A percentile compares a stretch with the other conserved stretches of the same genome.
Conservation (phyloP, 257 asterid species). For the Lycium ferocissimum region DNA sequence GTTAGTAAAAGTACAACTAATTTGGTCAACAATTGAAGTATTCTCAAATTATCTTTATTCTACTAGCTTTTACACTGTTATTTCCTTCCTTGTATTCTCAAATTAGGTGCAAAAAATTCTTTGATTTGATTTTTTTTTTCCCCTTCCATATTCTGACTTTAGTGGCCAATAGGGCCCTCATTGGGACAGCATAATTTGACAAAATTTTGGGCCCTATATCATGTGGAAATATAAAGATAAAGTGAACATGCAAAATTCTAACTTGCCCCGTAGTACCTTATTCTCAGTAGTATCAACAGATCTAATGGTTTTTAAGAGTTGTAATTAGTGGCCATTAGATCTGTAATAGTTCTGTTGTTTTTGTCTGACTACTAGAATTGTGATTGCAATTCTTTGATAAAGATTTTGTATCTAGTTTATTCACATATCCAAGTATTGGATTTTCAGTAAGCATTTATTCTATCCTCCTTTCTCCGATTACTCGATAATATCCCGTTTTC, state of each 20-base stretch:
- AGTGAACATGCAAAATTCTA: constrained; percentile 32
- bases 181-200: constrained; percentile 38
- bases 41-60: neutral
- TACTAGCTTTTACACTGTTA: constrained; percentile 1
- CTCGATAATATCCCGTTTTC: neutral
- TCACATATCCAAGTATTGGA: neutral
- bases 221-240: constrained; percentile 42
- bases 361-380: neutral
- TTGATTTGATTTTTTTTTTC: constrained; percentile 39
- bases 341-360: constrained; percentile 36
- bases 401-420: neutral
- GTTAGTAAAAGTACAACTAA: neutral
- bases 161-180: constrained; percentile 54
- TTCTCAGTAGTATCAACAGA: constrained; percentile 41
- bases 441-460: neutral
- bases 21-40: neutral
- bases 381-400: neutral
- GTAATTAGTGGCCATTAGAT: constrained; percentile 42
- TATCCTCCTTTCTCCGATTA: neutral
- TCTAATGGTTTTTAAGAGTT: constrained; percentile 39
- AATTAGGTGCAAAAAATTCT: constrained; percentile 45
- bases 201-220: constrained; percentile 46
- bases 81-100: constrained; percentile 36
- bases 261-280: constrained; percentile 42
- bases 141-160: constrained; percentile 33